Evolutionary conservation across 2,329 filamentous ascomycete species (phyloP), one percentile per base, ranked within the genome.

Genomic region (Cladophialophora exuberans): DNA sequence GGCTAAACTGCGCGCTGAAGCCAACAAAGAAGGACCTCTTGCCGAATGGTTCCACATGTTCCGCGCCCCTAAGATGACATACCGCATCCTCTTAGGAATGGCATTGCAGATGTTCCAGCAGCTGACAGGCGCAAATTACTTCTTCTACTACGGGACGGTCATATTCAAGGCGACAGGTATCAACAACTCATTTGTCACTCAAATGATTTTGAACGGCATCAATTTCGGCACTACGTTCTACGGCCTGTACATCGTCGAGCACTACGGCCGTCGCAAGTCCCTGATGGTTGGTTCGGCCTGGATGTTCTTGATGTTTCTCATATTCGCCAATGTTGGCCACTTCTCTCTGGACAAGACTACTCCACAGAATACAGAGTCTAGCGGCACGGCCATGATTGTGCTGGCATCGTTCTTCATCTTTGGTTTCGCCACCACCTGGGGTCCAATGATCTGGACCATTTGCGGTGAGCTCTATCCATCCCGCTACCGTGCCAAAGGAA

Each of bases 231-330:
- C 88, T 33, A 96, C 91, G 1, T 90, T 90, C 1, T 73, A 95
- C 66, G 94, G 90, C 31, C 95, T 96, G 83, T 96, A 81, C 76
- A 86, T 87, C 17, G 85, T 96, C 60, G 91, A 96, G 79, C 83
- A 78, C 65, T 82, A 91, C 62, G 91, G 90, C 63, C 89, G 91
- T 70, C 89, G 90, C 62, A 80, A 82, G 45, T 84, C 96, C 53
- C 85, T 96, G 63, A 82, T 96, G 70, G 81, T 80, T 69, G 91
- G 91, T 67, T 89, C 88, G 23, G 56, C 85, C 3, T 89, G 89
- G 66, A 96, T 96, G 90, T 77, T 92, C 26, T 69, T 92, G 66
- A 92, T 88, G 78, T 87, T 95, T 67, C 61, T 75, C 65, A 72
- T 76, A 59, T 89, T 87, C 68, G 85, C 83, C 25, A 75, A 77